Evolutionary conservation across 495 filamentous ascomycete genomes (phyloP).

Genomic region (Aspergillus campestris): DNA sequence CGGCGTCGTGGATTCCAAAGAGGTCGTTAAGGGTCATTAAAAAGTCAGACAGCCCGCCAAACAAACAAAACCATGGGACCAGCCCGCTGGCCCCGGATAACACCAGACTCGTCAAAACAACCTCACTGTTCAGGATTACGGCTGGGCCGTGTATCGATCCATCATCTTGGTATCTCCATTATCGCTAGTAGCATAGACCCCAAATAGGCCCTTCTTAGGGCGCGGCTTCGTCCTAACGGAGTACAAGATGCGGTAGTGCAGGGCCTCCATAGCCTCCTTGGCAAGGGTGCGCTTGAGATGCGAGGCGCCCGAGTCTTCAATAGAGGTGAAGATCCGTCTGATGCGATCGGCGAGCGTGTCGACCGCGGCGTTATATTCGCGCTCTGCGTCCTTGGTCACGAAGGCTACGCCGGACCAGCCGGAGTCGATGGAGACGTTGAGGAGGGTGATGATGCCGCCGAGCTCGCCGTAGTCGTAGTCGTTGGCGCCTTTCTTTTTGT

Average conservation of each 20-base stretch:
- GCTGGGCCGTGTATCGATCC: background rate
- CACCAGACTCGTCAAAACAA: too few relatives aligned
- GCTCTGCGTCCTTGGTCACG: slow-evolving; percentile 26
- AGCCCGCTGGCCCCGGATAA: too few relatives aligned
- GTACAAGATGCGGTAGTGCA: slow-evolving; percentile 63
- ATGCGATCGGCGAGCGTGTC: slow-evolving; percentile 57
- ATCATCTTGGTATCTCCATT: background rate
- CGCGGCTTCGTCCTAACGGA: slow-evolving; percentile 59
- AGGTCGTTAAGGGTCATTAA: too few relatives aligned
- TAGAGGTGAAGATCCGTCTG: slow-evolving; percentile 57
- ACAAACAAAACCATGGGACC: too few relatives aligned
- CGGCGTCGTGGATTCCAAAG: too few relatives aligned
- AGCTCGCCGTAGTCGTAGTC: slow-evolving; percentile 63
- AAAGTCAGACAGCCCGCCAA: too few relatives aligned
- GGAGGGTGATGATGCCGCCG: slow-evolving; percentile 50
- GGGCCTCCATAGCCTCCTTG: slow-evolving; percentile 60
- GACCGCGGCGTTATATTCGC: slow-evolving; percentile 57
- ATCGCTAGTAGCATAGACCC: slow-evolving; percentile 14
- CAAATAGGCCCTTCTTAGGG: slow-evolving; percentile 51
- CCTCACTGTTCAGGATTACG: too few relatives aligned
- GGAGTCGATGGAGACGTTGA: slow-evolving; percentile 67
- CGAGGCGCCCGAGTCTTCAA: slow-evolving; percentile 65
- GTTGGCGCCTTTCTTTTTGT: slow-evolving; percentile 16
- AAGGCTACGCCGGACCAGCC: slow-evolving; percentile 34
- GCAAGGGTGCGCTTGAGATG: slow-evolving; percentile 64